A percentile compares a stretch with the other conserved stretches of the same genome.
Conservation (phyloP, 2,329 filamentous ascomycete genomes). For the Trichoderma pleuroti region DNA sequence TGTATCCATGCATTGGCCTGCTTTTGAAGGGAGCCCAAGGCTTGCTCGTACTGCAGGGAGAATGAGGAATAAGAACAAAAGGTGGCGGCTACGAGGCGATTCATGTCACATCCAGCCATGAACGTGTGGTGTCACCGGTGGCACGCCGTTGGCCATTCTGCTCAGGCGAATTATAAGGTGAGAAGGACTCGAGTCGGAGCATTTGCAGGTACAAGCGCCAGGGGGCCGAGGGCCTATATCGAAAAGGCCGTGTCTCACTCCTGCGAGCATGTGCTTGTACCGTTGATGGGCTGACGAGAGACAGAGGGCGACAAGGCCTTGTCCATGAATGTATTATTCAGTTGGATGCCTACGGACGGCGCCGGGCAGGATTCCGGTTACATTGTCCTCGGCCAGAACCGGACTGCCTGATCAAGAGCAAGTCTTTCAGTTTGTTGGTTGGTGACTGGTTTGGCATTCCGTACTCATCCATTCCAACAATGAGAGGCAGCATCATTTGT, state of each 20-base stretch:
- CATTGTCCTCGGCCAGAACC: constrained; percentile 4
- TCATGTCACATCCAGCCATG: neutral
- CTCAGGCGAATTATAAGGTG: neutral
- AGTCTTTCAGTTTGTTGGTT: neutral
- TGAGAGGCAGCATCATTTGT: neutral
- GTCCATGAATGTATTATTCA: neutral
- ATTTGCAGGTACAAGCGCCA: neutral
- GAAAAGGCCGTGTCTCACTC: neutral
- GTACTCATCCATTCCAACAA: neutral
- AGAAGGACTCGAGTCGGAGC: neutral
- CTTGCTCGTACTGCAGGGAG: neutral
- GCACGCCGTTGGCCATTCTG: neutral
- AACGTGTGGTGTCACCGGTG: neutral
- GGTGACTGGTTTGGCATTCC: neutral
- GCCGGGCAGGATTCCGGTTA: neutral
- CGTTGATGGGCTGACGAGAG: neutral
- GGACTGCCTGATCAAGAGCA: neutral
- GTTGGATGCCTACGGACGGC: neutral
- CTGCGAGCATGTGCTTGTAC: neutral
- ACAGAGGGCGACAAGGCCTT: neutral
- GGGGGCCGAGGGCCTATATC: neutral
- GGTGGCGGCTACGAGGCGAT: constrained; percentile 3
- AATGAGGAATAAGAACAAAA: neutral
- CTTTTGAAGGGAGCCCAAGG: neutral
- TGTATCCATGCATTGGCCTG: neutral